phyloP scores from a whole-genome alignment of 2,329 filamentous ascomycete genomes.

The Bipolaris zeicola region DNA sequence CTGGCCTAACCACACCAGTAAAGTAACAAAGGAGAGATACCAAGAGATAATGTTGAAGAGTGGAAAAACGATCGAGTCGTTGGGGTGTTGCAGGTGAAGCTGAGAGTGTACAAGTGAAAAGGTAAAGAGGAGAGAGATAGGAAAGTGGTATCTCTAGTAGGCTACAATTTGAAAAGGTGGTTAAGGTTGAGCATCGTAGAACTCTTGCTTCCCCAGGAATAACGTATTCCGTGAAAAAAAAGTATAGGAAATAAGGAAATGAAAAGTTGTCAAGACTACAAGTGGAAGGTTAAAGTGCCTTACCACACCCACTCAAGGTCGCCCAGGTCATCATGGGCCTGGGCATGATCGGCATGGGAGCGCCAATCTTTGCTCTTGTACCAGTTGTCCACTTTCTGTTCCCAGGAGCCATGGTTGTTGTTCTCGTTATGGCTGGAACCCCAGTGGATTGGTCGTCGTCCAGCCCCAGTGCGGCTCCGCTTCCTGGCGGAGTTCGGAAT shows the following conservation, averaged over 20 bases:
- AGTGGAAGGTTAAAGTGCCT: conserved; percentile 68
- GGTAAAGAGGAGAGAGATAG: conserved; percentile 34
- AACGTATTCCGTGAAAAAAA: conserved; percentile 25
- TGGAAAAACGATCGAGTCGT: conserved; percentile 25
- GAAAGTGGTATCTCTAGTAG: conserved; percentile 49
- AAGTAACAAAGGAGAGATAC: conserved; percentile 45
- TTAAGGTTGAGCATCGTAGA: conserved; percentile 23
- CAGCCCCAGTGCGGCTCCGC: conserved; percentile 48
- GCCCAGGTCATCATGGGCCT: conserved; percentile 67
- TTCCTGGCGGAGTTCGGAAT: conserved; percentile 45
- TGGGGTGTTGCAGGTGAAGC: conserved; percentile 22
- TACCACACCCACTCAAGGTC: conserved; percentile 95
- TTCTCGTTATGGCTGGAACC: conserved; percentile 46
- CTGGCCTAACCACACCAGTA: conserved; percentile 19
- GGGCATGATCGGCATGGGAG: conserved; percentile 46
- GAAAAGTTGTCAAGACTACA: conserved; percentile 57
- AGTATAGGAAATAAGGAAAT: conserved; percentile 40
- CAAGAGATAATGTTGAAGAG: conserved; percentile 32
- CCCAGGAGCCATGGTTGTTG: conserved; percentile 37
- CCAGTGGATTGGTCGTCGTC: conserved; percentile 45
- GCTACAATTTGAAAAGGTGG: conserved; percentile 39
- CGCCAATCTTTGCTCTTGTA: conserved; percentile 58
- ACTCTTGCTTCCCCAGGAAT: conserved; percentile 33
- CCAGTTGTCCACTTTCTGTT: conserved; percentile 49
- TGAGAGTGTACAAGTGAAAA: conserved; percentile 29